A percentile compares a stretch with the other conserved stretches of the same genome.
These are phyloP conservation scores for Tricholoma terreum DNA, from an alignment of 768 basidiomycete genomes.

Conservation along the genomic window DNA sequence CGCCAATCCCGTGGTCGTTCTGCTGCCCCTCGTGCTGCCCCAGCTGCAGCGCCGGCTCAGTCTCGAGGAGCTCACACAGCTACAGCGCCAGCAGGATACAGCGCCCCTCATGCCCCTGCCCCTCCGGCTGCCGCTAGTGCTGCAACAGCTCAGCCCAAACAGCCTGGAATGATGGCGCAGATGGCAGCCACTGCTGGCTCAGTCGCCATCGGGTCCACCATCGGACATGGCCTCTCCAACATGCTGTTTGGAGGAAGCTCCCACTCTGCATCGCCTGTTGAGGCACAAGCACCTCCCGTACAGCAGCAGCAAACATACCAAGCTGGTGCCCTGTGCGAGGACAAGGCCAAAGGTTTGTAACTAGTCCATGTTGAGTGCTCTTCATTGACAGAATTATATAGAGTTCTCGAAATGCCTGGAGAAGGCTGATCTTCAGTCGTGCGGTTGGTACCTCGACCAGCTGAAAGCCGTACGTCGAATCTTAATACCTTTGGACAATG, in stretches of 20 bases:
- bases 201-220: conserved; percentile 82
- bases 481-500: neutral
- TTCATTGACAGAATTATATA: conserved; percentile 22
- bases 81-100: conserved; percentile 46
- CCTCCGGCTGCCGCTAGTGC: conserved; percentile 43
- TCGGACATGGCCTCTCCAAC: conserved; percentile 86
- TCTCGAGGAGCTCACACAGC: conserved; percentile 49
- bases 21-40: conserved; percentile 45
- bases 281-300: conserved; percentile 49
- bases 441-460: conserved; percentile 85
- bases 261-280: conserved; percentile 41
- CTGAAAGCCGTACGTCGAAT: conserved; percentile 70
- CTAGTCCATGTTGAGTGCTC: neutral
- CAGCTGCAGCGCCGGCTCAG: conserved; percentile 43
- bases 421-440: conserved; percentile 73
- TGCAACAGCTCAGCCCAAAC: conserved; percentile 43
- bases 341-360: conserved; percentile 72
- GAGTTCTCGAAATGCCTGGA: conserved; percentile 87
- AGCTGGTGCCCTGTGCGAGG: conserved; percentile 57
- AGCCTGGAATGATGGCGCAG: conserved; percentile 74
- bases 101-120: conserved; percentile 35
- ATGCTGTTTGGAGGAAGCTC: conserved; percentile 83
- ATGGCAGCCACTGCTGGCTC: conserved; percentile 92
- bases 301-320: conserved; percentile 41
- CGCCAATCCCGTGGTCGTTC: conserved; percentile 79